These are phyloP conservation scores for Aphanocladium album DNA, from an alignment of 2,329 filamentous ascomycete genomes.

Conservation along the genomic window DNA sequence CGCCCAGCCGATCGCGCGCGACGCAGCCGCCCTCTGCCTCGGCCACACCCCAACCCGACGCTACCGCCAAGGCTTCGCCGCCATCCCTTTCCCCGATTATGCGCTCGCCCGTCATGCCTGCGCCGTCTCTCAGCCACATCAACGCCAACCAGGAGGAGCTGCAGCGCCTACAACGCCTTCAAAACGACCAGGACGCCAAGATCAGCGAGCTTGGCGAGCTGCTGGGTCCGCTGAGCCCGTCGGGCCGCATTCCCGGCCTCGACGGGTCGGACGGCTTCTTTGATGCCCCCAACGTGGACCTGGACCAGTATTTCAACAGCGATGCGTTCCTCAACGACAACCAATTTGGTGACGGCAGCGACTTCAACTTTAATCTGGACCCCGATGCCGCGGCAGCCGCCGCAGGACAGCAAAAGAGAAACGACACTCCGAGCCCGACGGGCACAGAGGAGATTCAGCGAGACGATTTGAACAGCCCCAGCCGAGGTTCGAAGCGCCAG, in stretches of 20 bases:
- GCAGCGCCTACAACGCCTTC: slow-evolving; percentile 71
- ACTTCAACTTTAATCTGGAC: slow-evolving; percentile 50
- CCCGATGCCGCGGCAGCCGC: slow-evolving; percentile 22
- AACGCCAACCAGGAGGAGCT: slow-evolving; percentile 69
- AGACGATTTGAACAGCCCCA: slow-evolving; percentile 30
- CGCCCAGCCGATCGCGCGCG: slow-evolving; percentile 11
- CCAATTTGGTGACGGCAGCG: slow-evolving; percentile 39
- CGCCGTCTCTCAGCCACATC: slow-evolving; percentile 56
- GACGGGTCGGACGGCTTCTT: slow-evolving; percentile 34
- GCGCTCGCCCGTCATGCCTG: slow-evolving; percentile 36
- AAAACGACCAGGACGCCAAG: slow-evolving; percentile 71
- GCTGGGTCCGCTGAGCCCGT: slow-evolving; percentile 75
- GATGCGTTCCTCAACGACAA: slow-evolving; percentile 34
- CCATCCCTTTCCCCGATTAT: slow-evolving; percentile 48
- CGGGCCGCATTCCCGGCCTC: slow-evolving; percentile 70
- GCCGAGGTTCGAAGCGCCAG: slow-evolving; percentile 10
- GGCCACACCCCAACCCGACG: slow-evolving; percentile 16
- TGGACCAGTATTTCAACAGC: slow-evolving; percentile 48
- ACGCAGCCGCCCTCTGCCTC: slow-evolving; percentile 18
- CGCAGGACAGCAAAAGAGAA: slow-evolving; percentile 18
- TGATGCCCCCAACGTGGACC: slow-evolving; percentile 36
- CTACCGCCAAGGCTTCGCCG: slow-evolving; percentile 22
- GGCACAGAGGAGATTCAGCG: slow-evolving; percentile 47
- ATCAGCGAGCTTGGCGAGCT: slow-evolving; percentile 70
- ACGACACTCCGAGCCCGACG: slow-evolving; percentile 41